Evolutionary conservation across 1,284 basidiomycete species (phyloP), one percentile per base, ranked within the genome.

Genomic region (Trichosporon inkin): DNA sequence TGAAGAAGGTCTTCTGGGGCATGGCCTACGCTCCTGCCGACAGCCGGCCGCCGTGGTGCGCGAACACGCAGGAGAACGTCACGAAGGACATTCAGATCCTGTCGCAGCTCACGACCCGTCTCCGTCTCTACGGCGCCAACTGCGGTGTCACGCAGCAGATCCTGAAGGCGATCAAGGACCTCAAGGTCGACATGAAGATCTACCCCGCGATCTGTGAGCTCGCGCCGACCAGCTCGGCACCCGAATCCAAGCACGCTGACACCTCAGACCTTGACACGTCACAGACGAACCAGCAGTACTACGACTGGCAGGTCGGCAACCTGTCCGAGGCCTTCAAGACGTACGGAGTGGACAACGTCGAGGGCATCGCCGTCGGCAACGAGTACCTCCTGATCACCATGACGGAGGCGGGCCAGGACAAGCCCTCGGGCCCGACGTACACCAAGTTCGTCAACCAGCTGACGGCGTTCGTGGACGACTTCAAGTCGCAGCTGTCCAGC

Each of bases 151-250:
- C 82, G 3, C 77, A 79, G 13, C 67, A 83, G 20, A 80, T 83
- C 1, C 81, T 92, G 37, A 85, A 90, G 66, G 90, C 89, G 0
- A 90, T 99, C 73, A 81, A 88, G 71, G 85, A 87, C 69, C 95
- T 92, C 53, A 90, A 95, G 76, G 89, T 92, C 57, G 83, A 95
- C 78, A 83, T 98, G 84, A 81, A 79, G 10, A 88, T 97, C 14
- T 96, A 82, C 78, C 82, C 92, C n/a, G 94, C 87, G 32, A 90
- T 90, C 69, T 97, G 73, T 76, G 54, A 66, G 74, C 35, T 35
- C 13, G 5, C 11, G 6, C 14, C 41, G 17, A 10, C 22, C 19
- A 5, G 39, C 11, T 39, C n/a, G n/a, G n/a, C n/a, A n/a, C n/a
- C n/a, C n/a, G n/a, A n/a, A n/a, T n/a, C n/a, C n/a, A n/a, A 32